Conservation (phyloP, 768 basidiomycete genomes). For the Russula abietina region DNA sequence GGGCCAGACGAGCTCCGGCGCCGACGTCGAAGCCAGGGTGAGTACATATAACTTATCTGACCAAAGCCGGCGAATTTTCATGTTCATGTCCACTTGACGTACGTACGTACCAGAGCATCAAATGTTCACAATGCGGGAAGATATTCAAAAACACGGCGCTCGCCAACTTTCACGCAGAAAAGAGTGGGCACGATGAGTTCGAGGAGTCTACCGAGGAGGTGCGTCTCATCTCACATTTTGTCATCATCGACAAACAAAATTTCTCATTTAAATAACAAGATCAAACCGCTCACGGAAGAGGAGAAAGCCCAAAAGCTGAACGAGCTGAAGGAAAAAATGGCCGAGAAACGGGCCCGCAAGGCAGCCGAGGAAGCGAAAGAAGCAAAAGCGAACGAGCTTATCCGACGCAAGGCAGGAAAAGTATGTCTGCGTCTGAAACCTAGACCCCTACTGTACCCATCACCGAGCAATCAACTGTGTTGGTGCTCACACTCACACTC, state of each 20-base stretch:
- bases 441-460: not conserved
- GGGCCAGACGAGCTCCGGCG: constrained; percentile 27
- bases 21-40: constrained; percentile 63
- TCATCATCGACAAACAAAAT: not conserved
- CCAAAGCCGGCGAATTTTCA: not conserved
- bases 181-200: constrained; percentile 92
- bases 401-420: constrained; percentile 83
- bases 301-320: constrained; percentile 78
- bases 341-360: constrained; percentile 70
- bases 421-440: constrained; percentile 34
- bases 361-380: constrained; percentile 69
- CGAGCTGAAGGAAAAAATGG: constrained; percentile 75
- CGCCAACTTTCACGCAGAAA: constrained; percentile 90
- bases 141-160: constrained; percentile 79
- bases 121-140: constrained; percentile 80
- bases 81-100: not conserved
- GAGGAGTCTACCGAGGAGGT: constrained; percentile 96
- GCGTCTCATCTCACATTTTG: constrained; percentile 14
- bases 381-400: constrained; percentile 62
- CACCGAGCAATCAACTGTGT: not conserved
- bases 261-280: constrained; percentile 40
- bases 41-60: constrained; percentile 18
- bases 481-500: too few relatives aligned
- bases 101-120: constrained; percentile 74
- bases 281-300: constrained; percentile 92